Evolutionary conservation across 768 basidiomycete genomes (phyloP).

Genomic region (Boletales sp.): DNA sequence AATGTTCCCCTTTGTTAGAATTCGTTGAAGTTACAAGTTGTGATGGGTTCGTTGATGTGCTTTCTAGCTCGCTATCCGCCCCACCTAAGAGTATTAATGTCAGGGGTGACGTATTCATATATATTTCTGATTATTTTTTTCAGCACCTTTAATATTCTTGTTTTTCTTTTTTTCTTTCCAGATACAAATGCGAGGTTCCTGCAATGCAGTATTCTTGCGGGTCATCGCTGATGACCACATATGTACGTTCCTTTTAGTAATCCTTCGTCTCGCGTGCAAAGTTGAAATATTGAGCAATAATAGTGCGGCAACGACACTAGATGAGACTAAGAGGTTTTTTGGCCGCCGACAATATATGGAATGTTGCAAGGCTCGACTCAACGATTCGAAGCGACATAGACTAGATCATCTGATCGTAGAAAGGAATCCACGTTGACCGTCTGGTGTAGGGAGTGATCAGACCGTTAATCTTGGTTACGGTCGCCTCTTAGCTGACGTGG

Average conservation of each 20-base stretch:
- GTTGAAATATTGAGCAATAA: no score
- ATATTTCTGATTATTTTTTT: not conserved
- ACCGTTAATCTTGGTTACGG: no score
- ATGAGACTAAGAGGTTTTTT: not conserved
- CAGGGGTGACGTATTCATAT: conserved; percentile 11
- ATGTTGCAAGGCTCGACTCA: no score
- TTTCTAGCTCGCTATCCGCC: conserved; percentile 13
- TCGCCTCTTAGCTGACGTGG: no score
- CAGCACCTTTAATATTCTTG: not conserved
- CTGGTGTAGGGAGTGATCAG: no score
- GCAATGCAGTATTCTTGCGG: conserved; percentile 8
- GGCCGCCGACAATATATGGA: not conserved
- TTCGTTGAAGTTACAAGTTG: conserved; percentile 8
- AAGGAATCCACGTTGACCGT: no score
- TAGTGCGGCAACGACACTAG: conserved; percentile 17
- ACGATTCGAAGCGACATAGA: no score
- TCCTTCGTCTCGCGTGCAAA: not conserved
- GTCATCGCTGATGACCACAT: conserved; percentile 7
- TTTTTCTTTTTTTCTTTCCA: not conserved
- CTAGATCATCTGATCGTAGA: no score
- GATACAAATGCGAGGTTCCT: conserved; percentile 16
- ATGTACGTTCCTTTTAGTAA: conserved; percentile 8
- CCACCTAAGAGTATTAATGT: conserved; percentile 12
- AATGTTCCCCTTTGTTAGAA: conserved; percentile 2
- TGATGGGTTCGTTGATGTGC: conserved; percentile 15